Base-by-base conservation (phyloP, 495 filamentous ascomycete species). In the Lophiotrema nucula region DNA sequence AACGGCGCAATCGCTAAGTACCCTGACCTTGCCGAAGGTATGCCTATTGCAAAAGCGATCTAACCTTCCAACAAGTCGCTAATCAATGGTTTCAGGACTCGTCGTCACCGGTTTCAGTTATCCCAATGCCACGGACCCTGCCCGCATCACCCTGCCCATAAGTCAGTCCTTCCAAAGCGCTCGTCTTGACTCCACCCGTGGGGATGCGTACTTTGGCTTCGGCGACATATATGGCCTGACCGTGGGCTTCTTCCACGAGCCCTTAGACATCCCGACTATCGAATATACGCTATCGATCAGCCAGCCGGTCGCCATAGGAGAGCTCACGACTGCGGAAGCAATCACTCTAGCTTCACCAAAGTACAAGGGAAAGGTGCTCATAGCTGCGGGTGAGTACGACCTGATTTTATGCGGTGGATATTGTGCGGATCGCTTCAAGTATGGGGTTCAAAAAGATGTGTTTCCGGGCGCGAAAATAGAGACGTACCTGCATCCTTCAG, bases 321-420 rank as follows among this genome's bases (percentile, higher is more conserved):
- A 69, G 28, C 47, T 66, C 5, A 48, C 68, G 22, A 60, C 62
- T 8, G 27, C 63, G 22, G 13, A 47, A 15, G 24, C 49, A 10
- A 42, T 60, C 15, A 54, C 38, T 18, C n/a, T 51, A 1, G n/a
- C 26, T 12, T 31, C 41, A 3, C 21, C 35, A 13, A 26, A 41
- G n/a, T 73, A 66, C 57, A 66, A 58, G 4, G 70, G 70, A 4
- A 67, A 67, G 3, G 64, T 70, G 10, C 42, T 65, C 33, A 50
- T 72, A 8, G 59, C 65, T 4, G 59, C 55, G 35, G 71, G 71
- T 15, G 63, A 70, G 63, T 58, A 56, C 39, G 71, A 73, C 56
- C 37, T 67, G 15, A 33, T 68, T n/a, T 42, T 67, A 47, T 73
- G 71, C 49, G 56, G 62, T 11, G 65, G 67, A 10, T 58, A 73